Percentiles rank a stretch among this genome's conserved stretches.
Conservation (phyloP, 2,329 filamentous ascomycete genomes). For the Dothistroma septosporum region DNA sequence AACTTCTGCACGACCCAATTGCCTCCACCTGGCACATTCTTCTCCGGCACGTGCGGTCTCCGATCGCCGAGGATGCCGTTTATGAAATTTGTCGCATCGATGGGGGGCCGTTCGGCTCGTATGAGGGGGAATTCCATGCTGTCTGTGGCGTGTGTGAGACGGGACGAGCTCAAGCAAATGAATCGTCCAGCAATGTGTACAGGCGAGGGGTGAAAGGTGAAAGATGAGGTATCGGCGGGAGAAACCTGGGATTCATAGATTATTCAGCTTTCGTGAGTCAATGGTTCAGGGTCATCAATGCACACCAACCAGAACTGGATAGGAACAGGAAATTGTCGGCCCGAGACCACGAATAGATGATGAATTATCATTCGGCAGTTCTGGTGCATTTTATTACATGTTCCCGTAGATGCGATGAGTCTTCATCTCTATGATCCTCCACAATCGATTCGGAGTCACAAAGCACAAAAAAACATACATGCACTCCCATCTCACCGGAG, state of each 20-base stretch:
- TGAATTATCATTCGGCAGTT: neutral
- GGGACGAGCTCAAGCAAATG: constrained; percentile 6
- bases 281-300: neutral
- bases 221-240: neutral
- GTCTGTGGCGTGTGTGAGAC: constrained; percentile 8
- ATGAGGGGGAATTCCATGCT: constrained; percentile 26
- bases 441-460: too few relatives aligned
- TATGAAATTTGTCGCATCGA: constrained; percentile 26
- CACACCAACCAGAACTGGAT: neutral
- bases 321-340: neutral
- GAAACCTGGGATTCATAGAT: neutral
- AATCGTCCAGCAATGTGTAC: neutral
- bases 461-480: too few relatives aligned
- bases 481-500: too few relatives aligned
- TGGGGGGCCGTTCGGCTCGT: constrained; percentile 17
- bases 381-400: neutral
- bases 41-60: constrained; percentile 43
- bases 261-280: neutral
- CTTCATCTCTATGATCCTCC: neutral
- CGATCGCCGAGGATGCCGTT: constrained; percentile 25
- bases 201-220: neutral
- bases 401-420: neutral
- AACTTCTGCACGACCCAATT: constrained; percentile 91
- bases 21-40: constrained; percentile 46
- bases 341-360: neutral